A percentile compares a stretch with the other conserved stretches of the same genome.
These are phyloP conservation scores for Rhodotorula sp. DNA, from an alignment of 1,284 basidiomycete genomes.

Conservation along the genomic window DNA sequence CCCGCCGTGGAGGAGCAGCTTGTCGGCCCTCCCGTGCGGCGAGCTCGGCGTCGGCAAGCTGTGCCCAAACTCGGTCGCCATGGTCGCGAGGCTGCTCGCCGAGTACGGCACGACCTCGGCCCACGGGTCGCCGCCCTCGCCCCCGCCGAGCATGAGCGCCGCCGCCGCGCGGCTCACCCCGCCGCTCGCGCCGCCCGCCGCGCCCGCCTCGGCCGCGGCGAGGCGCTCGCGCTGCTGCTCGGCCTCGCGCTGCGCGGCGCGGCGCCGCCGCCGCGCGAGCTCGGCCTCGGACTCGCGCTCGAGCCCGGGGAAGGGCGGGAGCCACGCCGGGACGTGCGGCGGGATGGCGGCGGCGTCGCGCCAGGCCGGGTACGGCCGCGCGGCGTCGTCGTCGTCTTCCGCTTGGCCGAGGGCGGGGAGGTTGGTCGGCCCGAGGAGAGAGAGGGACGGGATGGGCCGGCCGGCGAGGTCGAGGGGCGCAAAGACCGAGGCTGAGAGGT, in stretches of 20 bases:
- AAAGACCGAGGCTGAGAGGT: slow-evolving; percentile 23
- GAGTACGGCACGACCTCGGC: slow-evolving; percentile 34
- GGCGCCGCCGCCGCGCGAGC: slow-evolving; percentile 25
- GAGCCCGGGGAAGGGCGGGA: slow-evolving; percentile 43
- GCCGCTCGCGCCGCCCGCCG: neutral
- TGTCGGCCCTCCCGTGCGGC: neutral
- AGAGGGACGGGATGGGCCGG: slow-evolving; percentile 11
- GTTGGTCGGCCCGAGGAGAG: slow-evolving; percentile 5
- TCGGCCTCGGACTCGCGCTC: slow-evolving; percentile 32
- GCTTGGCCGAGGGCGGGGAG: neutral
- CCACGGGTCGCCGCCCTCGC: slow-evolving; percentile 31
- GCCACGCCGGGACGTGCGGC: slow-evolving; percentile 33
- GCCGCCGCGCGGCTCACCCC: slow-evolving; percentile 1
- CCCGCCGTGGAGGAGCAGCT: neutral
- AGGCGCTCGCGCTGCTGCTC: slow-evolving; percentile 21
- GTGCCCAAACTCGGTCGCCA: slow-evolving; percentile 24
- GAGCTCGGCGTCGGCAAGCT: slow-evolving; percentile 23
- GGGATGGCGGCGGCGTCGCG: slow-evolving; percentile 26
- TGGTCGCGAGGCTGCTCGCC: slow-evolving; percentile 26
- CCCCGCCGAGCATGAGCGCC: slow-evolving; percentile 13
- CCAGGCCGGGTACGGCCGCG: slow-evolving; percentile 23
- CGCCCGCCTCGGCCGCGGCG: slow-evolving; percentile 1
- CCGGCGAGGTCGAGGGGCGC: slow-evolving; percentile 28
- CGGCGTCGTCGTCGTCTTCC: slow-evolving; percentile 11
- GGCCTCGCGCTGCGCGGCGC: slow-evolving; percentile 14